phyloP scores from a whole-genome alignment of 345 rosid species.

The Dipteronia dyeriana region DNA sequence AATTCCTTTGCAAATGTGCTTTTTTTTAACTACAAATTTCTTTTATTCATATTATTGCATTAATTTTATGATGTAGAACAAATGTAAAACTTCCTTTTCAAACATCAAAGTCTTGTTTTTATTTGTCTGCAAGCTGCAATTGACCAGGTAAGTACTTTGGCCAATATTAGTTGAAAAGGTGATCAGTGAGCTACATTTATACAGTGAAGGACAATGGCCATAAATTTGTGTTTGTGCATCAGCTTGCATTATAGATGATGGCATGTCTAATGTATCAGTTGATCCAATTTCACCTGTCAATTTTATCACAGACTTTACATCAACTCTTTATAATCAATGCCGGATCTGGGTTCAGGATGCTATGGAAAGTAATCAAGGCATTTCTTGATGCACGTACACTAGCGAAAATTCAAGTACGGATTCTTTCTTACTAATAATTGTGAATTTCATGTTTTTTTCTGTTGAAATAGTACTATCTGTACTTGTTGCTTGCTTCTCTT shows the following conservation, averaged over 20 bases:
- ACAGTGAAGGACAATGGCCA: not conserved
- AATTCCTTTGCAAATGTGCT: no score
- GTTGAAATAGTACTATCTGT: not conserved
- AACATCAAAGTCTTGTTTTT: no score
- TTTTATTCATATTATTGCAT: no score
- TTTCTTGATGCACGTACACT: slow-evolving; percentile 56
- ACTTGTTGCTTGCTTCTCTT: slow-evolving; percentile 4
- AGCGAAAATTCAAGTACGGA: slow-evolving; percentile 52
- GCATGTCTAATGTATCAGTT: not conserved
- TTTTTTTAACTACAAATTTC: no score
- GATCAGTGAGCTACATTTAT: not conserved
- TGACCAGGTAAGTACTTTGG: not conserved
- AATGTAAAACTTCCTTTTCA: no score
- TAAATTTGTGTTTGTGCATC: not conserved
- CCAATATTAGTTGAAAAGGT: not conserved
- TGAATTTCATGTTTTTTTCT: not conserved
- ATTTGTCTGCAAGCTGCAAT: no score
- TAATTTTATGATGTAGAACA: no score
- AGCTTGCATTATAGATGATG: slow-evolving; percentile 5
- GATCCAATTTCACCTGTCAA: slow-evolving; percentile 7
- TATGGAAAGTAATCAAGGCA: slow-evolving; percentile 59
- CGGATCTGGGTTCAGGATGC: slow-evolving; percentile 62
- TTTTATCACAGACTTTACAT: slow-evolving; percentile 42
- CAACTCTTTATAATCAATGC: slow-evolving; percentile 60
- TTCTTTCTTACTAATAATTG: not conserved